Base-by-base conservation (phyloP, 768 basidiomycete genomes). In the Suillus paluster region DNA sequence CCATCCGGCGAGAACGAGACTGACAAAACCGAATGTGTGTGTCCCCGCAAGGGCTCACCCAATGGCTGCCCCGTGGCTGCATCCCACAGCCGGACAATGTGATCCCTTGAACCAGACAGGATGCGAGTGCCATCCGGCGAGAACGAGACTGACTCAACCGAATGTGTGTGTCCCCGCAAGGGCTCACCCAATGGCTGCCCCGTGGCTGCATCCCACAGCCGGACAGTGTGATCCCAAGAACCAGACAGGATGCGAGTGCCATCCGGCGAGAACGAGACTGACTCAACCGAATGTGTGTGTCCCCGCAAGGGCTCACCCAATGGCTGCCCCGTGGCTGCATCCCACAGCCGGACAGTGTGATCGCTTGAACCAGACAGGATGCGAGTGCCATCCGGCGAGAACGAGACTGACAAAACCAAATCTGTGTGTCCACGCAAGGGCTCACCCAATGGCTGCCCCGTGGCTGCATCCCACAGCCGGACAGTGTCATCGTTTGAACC, bases 21-120 rank as follows among this genome's bases (percentile, higher is more conserved):
- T 15, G 63, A 65, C 2, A 0, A 17, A 42, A 65, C 63, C 10
- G 11, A 11, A 38, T 23, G 23, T 4, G 41, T 41, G 58, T 65
- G 63, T 19, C 63, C 63, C 46, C 36, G 19, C 36, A 66, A 19
- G 23, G 63, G 27, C 41, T 42, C 27, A 25, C 30, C 41, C 19
- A 49, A 8, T 55, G 34, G 23, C 17, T 42, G 39, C 10, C 60
- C 59, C 6, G 57, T 70, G n/a, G n/a, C n/a, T n/a, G n/a, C n/a
- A n/a, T n/a, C n/a, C n/a, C n/a, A n/a, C n/a, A n/a, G n/a, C n/a
- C n/a, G 50, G 25, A 72, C 41, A 12, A 61, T 67, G 9, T 38
- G 57, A 59, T 70, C 69, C 1, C 8, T 2, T 10, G 70, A 70
- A 11, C 67, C 66, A 17, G 70, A 68, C 7, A 58, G 63, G 48